phyloP scores from a whole-genome alignment of 768 basidiomycete genomes.

The Suillus hirtellus region DNA sequence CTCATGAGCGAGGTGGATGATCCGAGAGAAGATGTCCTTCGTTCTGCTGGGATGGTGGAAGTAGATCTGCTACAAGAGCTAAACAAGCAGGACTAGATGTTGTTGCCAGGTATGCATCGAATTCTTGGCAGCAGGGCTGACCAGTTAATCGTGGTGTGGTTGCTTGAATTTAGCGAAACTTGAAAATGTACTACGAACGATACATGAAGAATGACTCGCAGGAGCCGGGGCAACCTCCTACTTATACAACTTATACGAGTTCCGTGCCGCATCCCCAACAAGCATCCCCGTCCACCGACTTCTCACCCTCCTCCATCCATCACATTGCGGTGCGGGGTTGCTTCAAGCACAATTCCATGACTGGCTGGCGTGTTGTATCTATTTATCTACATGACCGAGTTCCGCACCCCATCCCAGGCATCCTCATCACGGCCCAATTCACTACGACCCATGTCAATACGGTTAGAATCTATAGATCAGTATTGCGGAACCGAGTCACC shows the following conservation, averaged over 20 bases:
- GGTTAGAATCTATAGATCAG: too few species aligned
- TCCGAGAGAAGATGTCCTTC: conserved; percentile 6
- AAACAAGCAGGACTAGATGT: background rate
- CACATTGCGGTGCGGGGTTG: background rate
- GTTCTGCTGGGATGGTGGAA: conserved; percentile 16
- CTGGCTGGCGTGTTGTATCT: background rate
- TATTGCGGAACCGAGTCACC: too few species aligned
- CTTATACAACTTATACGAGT: background rate
- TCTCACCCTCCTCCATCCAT: background rate
- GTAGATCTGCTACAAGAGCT: conserved; percentile 3
- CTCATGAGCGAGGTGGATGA: conserved; percentile 7
- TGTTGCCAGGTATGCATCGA: background rate
- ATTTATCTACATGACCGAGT: too few species aligned
- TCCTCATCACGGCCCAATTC: too few species aligned
- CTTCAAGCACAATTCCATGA: background rate
- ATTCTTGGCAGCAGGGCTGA: background rate
- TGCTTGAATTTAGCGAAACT: background rate
- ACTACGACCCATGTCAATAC: too few species aligned
- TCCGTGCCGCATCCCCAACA: background rate
- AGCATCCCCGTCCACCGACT: background rate
- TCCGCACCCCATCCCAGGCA: too few species aligned
- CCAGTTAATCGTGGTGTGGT: background rate
- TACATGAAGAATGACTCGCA: background rate
- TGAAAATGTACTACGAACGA: background rate
- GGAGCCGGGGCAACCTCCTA: background rate